Evolutionary conservation across 2,329 filamentous ascomycete genomes (phyloP).

Genomic region (Pestalotiopsis sp.): DNA sequence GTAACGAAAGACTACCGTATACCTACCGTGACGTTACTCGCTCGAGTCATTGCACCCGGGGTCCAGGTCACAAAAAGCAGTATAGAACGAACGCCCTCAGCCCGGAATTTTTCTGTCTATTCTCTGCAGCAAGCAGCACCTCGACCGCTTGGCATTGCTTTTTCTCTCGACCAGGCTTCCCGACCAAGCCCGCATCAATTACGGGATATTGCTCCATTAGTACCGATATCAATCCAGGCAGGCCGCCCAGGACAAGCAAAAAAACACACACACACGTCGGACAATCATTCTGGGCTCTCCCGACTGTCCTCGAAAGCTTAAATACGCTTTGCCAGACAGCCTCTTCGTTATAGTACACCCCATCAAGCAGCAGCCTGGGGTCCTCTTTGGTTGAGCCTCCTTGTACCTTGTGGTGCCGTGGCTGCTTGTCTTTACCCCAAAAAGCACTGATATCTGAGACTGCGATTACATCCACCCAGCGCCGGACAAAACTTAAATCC

Average conservation of each 20-base stretch:
- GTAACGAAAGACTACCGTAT: neutral
- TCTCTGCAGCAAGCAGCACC: slow-evolving; percentile 7
- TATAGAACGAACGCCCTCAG: slow-evolving; percentile 1
- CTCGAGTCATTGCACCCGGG: slow-evolving; percentile 3
- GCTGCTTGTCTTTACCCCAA: neutral
- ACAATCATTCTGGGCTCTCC: slow-evolving; percentile 7
- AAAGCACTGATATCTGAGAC: slow-evolving; percentile 9
- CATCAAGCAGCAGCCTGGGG: neutral
- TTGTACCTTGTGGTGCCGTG: slow-evolving; percentile 7
- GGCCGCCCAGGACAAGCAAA: neutral
- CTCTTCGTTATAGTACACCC: neutral
- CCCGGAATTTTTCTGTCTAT: slow-evolving; percentile 1
- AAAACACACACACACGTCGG: neutral
- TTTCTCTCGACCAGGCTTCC: slow-evolving; percentile 8
- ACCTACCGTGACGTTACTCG: slow-evolving; percentile 4
- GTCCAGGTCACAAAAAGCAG: slow-evolving; percentile 5
- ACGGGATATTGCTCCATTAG: slow-evolving; percentile 6
- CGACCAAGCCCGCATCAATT: slow-evolving; percentile 10
- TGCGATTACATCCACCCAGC: neutral
- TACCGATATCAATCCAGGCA: neutral
- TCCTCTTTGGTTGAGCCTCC: neutral
- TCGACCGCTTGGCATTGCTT: slow-evolving; percentile 8
- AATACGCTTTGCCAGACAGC: slow-evolving; percentile 4
- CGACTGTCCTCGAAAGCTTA: slow-evolving; percentile 2
- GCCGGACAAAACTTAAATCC: slow-evolving; percentile 11